Percentiles rank a stretch among this genome's conserved stretches.
phyloP scores from a whole-genome alignment of 768 basidiomycete species.

The Leccinum rimulosum region DNA sequence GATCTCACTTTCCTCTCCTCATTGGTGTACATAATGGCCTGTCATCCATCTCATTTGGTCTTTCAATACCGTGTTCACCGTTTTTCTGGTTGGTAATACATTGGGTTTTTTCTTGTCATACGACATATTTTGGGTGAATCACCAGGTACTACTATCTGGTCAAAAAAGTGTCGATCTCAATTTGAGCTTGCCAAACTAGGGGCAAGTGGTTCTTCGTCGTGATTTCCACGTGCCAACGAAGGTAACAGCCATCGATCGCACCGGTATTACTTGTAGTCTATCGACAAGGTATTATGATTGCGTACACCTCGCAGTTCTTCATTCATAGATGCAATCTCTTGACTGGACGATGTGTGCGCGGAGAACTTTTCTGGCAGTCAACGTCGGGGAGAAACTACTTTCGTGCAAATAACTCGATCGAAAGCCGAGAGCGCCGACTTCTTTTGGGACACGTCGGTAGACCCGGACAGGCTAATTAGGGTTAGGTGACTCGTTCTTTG shows the following conservation, averaged over 20 bases:
- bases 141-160: neutral
- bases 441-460: neutral
- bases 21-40: conserved; percentile 1
- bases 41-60: conserved; percentile 7
- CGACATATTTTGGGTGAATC: neutral
- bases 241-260: neutral
- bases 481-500: neutral
- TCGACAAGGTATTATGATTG: neutral
- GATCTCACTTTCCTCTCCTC: neutral
- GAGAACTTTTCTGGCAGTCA: neutral
- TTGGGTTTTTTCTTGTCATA: neutral
- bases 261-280: neutral
- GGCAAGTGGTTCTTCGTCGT: neutral
- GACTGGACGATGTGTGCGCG: neutral
- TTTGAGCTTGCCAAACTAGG: neutral
- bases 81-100: conserved; percentile 9
- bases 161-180: conserved; percentile 6
- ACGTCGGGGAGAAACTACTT: neutral
- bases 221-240: conserved; percentile 12
- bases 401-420: neutral
- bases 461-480: neutral
- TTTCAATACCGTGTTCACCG: neutral
- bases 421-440: neutral
- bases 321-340: neutral
- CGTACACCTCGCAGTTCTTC: neutral